phyloP scores from a whole-genome alignment of 2,329 filamentous ascomycete genomes.

The Alternaria arbusti region DNA sequence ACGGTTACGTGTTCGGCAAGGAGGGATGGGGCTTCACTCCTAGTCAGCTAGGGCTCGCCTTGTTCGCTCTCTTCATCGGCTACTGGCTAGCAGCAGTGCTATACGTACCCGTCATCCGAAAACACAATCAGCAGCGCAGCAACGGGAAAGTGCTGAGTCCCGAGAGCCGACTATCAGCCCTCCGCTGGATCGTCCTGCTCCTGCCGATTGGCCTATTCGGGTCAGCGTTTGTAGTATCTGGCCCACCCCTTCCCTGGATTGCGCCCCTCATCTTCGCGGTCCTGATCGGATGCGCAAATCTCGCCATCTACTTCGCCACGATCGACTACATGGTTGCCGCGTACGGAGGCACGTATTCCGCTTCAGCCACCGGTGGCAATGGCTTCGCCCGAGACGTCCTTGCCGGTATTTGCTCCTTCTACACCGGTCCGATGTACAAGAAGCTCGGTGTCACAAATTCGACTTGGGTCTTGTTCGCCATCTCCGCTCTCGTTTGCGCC shows the following conservation, averaged over 20 bases:
- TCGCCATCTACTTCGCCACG: constrained; percentile 75
- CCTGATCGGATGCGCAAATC: constrained; percentile 72
- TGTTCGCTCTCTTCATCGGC: constrained; percentile 65
- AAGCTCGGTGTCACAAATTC: constrained; percentile 32
- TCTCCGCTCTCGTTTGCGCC: constrained; percentile 57
- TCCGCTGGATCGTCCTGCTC: constrained; percentile 67
- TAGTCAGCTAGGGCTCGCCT: constrained; percentile 64
- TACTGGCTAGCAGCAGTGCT: constrained; percentile 68
- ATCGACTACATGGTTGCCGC: constrained; percentile 80
- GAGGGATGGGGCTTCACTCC: constrained; percentile 64
- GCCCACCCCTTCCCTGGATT: constrained; percentile 70
- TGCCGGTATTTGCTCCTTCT: constrained; percentile 72
- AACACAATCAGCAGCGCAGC: constrained; percentile 55
- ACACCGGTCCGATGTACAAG: constrained; percentile 48
- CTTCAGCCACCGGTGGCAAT: constrained; percentile 78
- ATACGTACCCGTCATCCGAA: constrained; percentile 60
- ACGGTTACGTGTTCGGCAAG: constrained; percentile 69
- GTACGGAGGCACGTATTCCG: constrained; percentile 71
- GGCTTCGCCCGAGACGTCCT: constrained; percentile 77
- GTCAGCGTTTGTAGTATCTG: constrained; percentile 64
- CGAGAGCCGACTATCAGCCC: constrained; percentile 69
- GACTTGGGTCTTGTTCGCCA: constrained; percentile 54
- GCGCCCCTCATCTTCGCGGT: constrained; percentile 57
- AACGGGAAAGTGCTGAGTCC: constrained; percentile 60
- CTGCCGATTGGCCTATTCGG: constrained; percentile 72